Percentiles rank a stretch among this genome's conserved stretches.
phyloP scores from a whole-genome alignment of 139 green algal species.

The Chlorella sp. region DNA sequence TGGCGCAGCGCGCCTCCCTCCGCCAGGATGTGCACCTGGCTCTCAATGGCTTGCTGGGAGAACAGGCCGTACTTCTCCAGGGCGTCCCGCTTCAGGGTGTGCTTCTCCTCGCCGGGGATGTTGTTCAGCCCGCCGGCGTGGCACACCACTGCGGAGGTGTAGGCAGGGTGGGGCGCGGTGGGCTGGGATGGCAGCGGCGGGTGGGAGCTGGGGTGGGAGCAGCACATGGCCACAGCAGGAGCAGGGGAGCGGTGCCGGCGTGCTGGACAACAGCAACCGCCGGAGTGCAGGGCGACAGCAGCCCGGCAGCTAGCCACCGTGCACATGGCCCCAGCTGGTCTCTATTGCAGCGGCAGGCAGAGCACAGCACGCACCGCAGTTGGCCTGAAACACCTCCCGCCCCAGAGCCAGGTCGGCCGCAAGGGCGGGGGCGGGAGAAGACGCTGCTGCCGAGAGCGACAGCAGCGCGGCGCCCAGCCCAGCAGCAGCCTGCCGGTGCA shows the following conservation, averaged over 20 bases:
- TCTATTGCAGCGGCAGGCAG: no score
- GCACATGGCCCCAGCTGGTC: no score
- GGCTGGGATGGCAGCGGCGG: no score
- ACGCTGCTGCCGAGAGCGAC: not conserved
- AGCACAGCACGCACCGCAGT: not conserved
- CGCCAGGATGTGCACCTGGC: not conserved
- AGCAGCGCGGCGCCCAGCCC: not conserved
- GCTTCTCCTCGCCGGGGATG: slow-evolving; percentile 14
- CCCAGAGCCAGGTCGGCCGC: not conserved
- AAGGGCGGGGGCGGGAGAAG: not conserved
- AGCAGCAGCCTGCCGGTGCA: not conserved
- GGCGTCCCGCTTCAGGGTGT: slow-evolving; percentile 8
- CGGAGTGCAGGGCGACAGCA: no score
- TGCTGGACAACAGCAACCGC: no score
- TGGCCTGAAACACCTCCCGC: not conserved
- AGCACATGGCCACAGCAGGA: no score
- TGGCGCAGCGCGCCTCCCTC: not conserved
- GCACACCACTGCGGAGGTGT: not conserved
- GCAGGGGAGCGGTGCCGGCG: no score
- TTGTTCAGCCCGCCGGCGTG: slow-evolving; percentile 10
- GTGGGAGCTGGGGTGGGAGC: no score
- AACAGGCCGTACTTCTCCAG: slow-evolving; percentile 3
- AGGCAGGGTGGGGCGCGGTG: no score
- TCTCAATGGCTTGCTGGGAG: not conserved
- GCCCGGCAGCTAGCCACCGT: no score